Conservation (phyloP, 2,329 filamentous ascomycete species). For the Cytospora piceae region DNA sequence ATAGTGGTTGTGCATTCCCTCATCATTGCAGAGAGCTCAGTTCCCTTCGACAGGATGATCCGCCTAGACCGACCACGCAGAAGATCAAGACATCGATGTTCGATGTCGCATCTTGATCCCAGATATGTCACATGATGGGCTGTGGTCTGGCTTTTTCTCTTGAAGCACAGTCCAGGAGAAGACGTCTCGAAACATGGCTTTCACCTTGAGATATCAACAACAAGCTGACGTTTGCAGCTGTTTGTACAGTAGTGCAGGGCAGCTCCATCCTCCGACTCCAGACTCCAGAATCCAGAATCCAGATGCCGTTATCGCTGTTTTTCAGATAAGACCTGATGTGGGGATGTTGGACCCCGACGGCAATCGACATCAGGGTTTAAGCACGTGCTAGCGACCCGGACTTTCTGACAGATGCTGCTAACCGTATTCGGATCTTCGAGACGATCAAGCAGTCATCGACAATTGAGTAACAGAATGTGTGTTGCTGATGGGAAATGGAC, state of each 20-base stretch:
- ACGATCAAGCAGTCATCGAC: conserved; percentile 18
- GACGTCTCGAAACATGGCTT: not conserved
- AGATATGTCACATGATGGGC: no score
- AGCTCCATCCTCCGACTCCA: not conserved
- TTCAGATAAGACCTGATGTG: no score
- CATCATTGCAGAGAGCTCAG: no score
- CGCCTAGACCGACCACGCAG: no score
- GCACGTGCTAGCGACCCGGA: not conserved
- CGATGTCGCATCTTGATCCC: no score
- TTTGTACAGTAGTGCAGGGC: not conserved
- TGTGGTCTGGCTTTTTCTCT: not conserved
- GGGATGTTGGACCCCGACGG: not conserved
- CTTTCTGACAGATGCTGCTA: conserved; percentile 12
- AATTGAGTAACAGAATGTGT: not conserved
- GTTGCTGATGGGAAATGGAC: not conserved
- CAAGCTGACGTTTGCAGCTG: not conserved
- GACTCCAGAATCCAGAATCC: no score
- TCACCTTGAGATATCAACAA: not conserved
- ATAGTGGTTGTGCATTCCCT: no score
- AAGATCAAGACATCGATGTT: no score
- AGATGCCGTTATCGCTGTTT: no score
- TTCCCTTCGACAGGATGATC: no score
- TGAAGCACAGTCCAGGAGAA: not conserved
- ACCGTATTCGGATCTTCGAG: not conserved
- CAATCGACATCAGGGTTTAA: not conserved